A percentile compares a stretch with the other conserved stretches of the same genome.
Conservation (phyloP, 2,329 filamentous ascomycete genomes). For the Aspergillus pseudoviridinutans region DNA sequence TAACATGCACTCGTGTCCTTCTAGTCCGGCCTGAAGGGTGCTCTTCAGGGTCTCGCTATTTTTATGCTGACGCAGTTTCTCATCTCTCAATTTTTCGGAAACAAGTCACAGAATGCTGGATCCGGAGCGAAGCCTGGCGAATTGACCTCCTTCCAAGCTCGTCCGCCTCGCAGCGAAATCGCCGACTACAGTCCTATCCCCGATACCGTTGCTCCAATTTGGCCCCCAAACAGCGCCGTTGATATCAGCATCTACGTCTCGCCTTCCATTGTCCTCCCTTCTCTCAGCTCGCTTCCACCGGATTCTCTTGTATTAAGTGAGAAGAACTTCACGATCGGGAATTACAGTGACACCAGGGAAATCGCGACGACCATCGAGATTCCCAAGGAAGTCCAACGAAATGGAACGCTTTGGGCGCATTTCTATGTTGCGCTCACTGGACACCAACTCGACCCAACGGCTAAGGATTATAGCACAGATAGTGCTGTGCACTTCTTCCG, state of each 20-base stretch:
- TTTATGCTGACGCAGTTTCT: conserved; percentile 58
- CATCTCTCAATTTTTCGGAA: conserved; percentile 53
- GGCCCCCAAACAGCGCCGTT: conserved; percentile 72
- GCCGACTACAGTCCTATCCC: conserved; percentile 49
- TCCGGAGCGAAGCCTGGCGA: conserved; percentile 19
- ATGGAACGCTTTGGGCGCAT: conserved; percentile 91
- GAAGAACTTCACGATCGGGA: conserved; percentile 72
- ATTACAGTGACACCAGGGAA: conserved; percentile 73
- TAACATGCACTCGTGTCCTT: conserved; percentile 18
- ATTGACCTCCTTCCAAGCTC: conserved; percentile 62
- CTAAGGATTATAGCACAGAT: conserved; percentile 65
- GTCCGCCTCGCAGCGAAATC: conserved; percentile 50
- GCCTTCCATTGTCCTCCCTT: conserved; percentile 63
- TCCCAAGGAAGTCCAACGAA: conserved; percentile 76
- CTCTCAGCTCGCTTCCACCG: conserved; percentile 59
- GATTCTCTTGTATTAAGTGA: conserved; percentile 75
- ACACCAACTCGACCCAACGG: conserved; percentile 69
- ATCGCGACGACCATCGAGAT: conserved; percentile 74
- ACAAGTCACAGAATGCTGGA: conserved; percentile 27
- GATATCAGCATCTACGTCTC: conserved; percentile 86
- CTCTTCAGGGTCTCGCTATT: conserved; percentile 55
- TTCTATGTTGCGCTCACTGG: conserved; percentile 82
- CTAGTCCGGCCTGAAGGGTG: conserved; percentile 41
- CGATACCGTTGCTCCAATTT: conserved; percentile 77
- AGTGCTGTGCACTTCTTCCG: conserved; percentile 80